Percentiles rank a stretch among this genome's conserved stretches.
These are phyloP conservation scores for Trichoderma sp. DNA, from an alignment of 2,329 filamentous ascomycete species.

Conservation along the genomic window DNA sequence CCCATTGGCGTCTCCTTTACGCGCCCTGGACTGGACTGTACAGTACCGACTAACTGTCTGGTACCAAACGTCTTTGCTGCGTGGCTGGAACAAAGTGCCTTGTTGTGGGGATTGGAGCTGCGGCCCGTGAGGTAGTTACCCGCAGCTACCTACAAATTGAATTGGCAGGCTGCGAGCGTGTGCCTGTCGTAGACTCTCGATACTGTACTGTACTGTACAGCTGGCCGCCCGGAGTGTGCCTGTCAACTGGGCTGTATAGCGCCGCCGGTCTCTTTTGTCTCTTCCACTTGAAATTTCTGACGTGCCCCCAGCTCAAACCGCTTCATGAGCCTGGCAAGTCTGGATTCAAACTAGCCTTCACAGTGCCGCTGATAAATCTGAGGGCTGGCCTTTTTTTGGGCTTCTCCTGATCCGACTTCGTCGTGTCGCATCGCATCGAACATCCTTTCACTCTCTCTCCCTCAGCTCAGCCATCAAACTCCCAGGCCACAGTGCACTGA, in stretches of 20 bases:
- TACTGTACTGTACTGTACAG: background rate
- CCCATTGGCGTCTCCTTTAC: background rate
- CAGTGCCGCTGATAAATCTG: conserved; percentile 32
- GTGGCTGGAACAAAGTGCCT: background rate
- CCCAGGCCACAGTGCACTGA: conserved; percentile 2
- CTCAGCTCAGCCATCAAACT: background rate
- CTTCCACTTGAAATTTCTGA: conserved; percentile 25
- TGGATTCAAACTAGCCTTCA: conserved; percentile 15
- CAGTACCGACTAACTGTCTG: background rate
- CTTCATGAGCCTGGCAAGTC: conserved; percentile 17
- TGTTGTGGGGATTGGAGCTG: background rate
- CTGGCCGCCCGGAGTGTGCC: background rate
- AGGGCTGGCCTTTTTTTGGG: conserved; percentile 24
- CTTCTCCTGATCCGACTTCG: conserved; percentile 18
- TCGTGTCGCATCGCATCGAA: conserved; percentile 8
- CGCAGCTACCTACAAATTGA: background rate
- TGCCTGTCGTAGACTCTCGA: background rate
- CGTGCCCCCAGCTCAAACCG: conserved; percentile 16
- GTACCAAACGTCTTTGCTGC: background rate
- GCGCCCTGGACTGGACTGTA: background rate
- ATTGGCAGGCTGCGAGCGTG: background rate
- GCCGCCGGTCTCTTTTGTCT: background rate
- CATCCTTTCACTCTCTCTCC: conserved; percentile 18
- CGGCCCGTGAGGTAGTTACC: background rate
- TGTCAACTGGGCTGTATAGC: background rate